A percentile compares a stretch with the other conserved stretches of the same genome.
phyloP scores from a whole-genome alignment of 495 filamentous ascomycete species.

The Annulohypoxylon stygium region DNA sequence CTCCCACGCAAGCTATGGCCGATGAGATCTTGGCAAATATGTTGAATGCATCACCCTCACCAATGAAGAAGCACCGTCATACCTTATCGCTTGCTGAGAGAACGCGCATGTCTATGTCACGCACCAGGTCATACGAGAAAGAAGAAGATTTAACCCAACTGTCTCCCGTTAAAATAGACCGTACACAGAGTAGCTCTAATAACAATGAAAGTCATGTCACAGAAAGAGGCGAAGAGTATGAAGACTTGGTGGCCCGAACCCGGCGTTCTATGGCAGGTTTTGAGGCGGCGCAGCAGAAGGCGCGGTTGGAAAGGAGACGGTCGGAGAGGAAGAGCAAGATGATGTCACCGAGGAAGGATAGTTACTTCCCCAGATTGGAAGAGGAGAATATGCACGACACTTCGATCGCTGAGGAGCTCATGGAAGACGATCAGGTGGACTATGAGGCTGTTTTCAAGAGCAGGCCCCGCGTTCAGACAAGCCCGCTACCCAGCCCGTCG shows the following conservation, averaged over 20 bases:
- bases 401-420: slow-evolving; percentile 49
- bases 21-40: slow-evolving; percentile 71
- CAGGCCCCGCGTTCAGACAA: slow-evolving; percentile 80
- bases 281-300: slow-evolving; percentile 64
- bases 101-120: slow-evolving; percentile 64
- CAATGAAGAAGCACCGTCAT: slow-evolving; percentile 65
- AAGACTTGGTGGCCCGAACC: slow-evolving; percentile 78
- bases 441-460: slow-evolving; percentile 90
- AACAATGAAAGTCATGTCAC: slow-evolving; percentile 36
- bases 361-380: slow-evolving; percentile 57
- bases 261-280: slow-evolving; percentile 82
- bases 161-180: slow-evolving; percentile 43
- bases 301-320: slow-evolving; percentile 69
- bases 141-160: slow-evolving; percentile 49
- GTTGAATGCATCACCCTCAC: slow-evolving; percentile 62
- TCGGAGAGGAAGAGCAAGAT: slow-evolving; percentile 61
- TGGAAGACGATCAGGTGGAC: slow-evolving; percentile 68
- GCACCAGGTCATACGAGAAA: slow-evolving; percentile 53
- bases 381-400: slow-evolving; percentile 52
- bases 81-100: slow-evolving; percentile 67
- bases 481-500: slow-evolving; percentile 73
- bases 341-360: slow-evolving; percentile 51
- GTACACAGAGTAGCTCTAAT: slow-evolving; percentile 7
- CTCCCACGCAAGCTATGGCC: slow-evolving; percentile 64
- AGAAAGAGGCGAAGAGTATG: slow-evolving; percentile 50